Percentiles rank a stretch among this genome's conserved stretches.
Conservation (phyloP, 2,329 filamentous ascomycete species). For the Pseudogymnoascus sp. region DNA sequence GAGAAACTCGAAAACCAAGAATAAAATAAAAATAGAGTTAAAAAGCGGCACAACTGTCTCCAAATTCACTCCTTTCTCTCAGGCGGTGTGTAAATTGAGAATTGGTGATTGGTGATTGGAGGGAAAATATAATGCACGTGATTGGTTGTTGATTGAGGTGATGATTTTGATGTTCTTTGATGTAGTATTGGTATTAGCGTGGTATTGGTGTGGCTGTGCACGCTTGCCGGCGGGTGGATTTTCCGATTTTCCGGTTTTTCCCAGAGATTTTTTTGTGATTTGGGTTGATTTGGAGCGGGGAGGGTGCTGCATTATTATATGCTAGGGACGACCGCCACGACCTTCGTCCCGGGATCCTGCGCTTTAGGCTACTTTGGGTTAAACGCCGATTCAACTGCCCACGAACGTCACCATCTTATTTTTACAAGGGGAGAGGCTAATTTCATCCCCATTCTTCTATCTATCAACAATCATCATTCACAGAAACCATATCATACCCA, state of each 20-base stretch:
- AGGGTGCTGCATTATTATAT: conserved; percentile 8
- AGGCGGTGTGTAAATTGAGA: background rate
- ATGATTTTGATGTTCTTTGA: too few species aligned
- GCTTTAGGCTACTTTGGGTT: conserved; percentile 1
- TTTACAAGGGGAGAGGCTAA: background rate
- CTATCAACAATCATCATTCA: background rate
- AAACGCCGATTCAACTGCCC: background rate
- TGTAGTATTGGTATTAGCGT: background rate
- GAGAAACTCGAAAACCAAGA: background rate
- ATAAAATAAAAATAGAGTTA: conserved; percentile 9
- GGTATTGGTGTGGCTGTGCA: background rate
- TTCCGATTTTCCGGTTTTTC: background rate
- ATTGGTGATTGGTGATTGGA: background rate
- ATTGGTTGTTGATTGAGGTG: background rate
- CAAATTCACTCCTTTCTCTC: background rate
- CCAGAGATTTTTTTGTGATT: background rate
- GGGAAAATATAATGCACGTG: background rate
- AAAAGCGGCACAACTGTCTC: background rate
- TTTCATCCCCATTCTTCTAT: background rate
- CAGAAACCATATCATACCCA: background rate
- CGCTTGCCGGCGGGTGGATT: background rate
- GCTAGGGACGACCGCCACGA: background rate
- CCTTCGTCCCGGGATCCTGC: background rate
- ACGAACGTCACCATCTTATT: conserved; percentile 4
- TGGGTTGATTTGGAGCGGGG: background rate